These are phyloP conservation scores for Pistacia vera DNA, from an alignment of 345 rosid species.

Conservation along the genomic window DNA sequence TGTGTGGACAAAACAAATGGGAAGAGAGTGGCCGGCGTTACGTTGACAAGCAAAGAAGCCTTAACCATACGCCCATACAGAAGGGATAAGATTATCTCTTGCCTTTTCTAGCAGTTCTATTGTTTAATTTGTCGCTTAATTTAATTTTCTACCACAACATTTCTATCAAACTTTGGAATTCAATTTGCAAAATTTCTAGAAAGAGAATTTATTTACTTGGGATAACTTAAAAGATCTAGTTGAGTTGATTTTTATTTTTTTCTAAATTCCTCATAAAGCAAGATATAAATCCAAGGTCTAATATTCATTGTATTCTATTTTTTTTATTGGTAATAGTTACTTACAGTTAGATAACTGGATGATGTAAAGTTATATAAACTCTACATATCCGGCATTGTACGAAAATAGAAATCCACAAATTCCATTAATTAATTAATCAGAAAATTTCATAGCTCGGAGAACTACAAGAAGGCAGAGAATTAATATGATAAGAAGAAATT, in stretches of 20 bases:
- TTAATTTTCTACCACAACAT: not conserved
- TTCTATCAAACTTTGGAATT: not conserved
- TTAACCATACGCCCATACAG: not conserved
- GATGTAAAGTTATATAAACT: too few relatives aligned
- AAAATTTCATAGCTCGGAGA: not conserved
- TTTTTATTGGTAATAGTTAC: too few relatives aligned
- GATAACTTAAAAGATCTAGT: not conserved
- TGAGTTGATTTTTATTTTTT: not conserved
- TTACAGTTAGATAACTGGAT: not conserved
- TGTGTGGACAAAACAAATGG: not conserved
- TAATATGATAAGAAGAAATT: not conserved
- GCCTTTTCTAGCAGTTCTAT: not conserved
- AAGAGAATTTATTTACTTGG: too few relatives aligned
- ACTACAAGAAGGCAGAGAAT: not conserved
- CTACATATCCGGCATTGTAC: not conserved
- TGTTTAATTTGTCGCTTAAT: not conserved
- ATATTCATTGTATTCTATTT: not conserved
- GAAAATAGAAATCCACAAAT: not conserved
- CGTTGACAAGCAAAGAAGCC: not conserved
- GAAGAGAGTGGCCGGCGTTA: not conserved
- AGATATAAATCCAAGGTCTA: not conserved
- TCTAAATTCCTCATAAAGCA: not conserved
- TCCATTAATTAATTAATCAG: not conserved
- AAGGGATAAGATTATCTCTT: conserved; percentile 9
- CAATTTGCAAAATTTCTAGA: not conserved